These are phyloP conservation scores for Cordyceps cicadae DNA, from an alignment of 2,329 filamentous ascomycete species.

Conservation along the genomic window DNA sequence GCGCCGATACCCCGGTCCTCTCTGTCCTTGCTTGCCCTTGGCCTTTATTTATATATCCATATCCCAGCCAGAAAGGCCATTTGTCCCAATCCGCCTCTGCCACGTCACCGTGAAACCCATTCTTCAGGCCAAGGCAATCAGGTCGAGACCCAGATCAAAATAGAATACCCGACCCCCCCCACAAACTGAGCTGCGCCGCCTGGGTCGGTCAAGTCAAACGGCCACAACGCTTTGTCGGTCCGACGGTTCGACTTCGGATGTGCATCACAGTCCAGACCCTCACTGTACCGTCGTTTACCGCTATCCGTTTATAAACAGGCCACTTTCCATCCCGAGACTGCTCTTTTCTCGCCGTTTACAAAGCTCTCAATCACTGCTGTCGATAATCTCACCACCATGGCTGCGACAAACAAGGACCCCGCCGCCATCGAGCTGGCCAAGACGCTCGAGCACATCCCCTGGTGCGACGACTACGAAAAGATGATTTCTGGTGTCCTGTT, in stretches of 20 bases:
- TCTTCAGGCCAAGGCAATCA: not conserved
- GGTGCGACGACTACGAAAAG: constrained; percentile 53
- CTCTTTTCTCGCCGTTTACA: not conserved
- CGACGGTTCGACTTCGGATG: constrained; percentile 8
- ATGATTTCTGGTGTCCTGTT: constrained; percentile 58
- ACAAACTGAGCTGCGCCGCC: not conserved
- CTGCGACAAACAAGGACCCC: constrained; percentile 28
- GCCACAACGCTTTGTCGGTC: constrained; percentile 7
- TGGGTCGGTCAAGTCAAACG: not conserved
- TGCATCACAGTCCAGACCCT: not conserved
- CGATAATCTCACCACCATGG: constrained; percentile 17
- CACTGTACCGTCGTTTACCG: not conserved
- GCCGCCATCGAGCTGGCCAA: constrained; percentile 37
- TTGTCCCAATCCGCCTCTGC: not conserved
- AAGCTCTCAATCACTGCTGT: not conserved
- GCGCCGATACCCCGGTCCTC: not conserved
- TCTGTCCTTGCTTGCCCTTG: not conserved
- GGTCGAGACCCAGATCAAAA: not conserved
- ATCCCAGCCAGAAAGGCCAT: not conserved
- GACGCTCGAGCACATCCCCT: constrained; percentile 42
- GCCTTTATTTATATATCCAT: not conserved
- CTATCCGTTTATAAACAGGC: not conserved
- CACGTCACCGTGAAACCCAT: not conserved
- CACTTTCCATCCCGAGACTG: not conserved
- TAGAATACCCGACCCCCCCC: not conserved